Base-by-base conservation (phyloP, 176 grass and related monocot species). In the Zoysia japonica region DNA sequence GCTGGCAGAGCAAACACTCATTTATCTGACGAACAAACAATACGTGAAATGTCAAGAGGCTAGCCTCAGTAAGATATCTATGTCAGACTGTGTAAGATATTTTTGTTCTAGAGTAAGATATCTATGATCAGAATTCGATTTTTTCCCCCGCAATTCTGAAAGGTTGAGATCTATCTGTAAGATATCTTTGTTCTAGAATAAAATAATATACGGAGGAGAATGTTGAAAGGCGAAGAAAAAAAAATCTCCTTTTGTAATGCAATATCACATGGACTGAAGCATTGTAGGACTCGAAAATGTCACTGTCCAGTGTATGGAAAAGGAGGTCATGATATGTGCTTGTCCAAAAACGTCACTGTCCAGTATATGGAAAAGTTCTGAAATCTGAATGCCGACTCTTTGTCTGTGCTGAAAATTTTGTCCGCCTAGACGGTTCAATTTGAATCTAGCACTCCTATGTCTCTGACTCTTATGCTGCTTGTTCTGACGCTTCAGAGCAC, bases 401-500 rank as follows among this genome's bases (percentile, higher is more conserved):
- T 57, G 50, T 46, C 38, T 56, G 0, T 2, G 0, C 40, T 38
- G 13, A 43, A 80, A 61, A 57, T 12, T 12, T 40, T 14, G 40
- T 44, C 51, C 5, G 67, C 17, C 16, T 54, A 15, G 11, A 35
- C 13, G 4, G 37, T 55, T 54, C 70, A 73, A 11, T n/a, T 60
- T 60, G 72, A 46, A 75, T 61, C 64, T 67, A 6, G 42, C 39
- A 8, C 59, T 53, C 10, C 49, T 44, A 35, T 76, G 46, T 55
- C 15, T 46, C 39, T 36, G 12, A 14, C 2, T 50, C 1, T 9
- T 43, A 11, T 61, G 7, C 49, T 79, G 40, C 39, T 35, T 45
- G 49, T 47, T 72, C 60, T 43, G 50, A 74, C 44, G 45, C 28
- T 79, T 73, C 83, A 73, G 41, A 62, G 3, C 77, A 68, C 46